phyloP scores from a whole-genome alignment of 768 basidiomycete species.

The Termitomyces sp. region DNA sequence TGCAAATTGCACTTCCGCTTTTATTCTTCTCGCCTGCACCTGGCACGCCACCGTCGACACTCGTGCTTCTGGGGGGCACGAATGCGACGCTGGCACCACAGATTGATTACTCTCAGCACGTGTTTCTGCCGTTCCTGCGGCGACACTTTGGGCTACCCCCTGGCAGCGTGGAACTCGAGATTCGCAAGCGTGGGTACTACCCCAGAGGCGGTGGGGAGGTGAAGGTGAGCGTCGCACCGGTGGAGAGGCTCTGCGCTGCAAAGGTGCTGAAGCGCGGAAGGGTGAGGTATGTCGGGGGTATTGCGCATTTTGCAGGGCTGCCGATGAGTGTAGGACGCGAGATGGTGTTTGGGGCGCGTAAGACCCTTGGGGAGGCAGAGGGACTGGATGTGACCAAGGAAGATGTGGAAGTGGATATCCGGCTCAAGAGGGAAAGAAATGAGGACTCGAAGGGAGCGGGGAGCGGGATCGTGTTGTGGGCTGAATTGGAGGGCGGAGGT shows the following conservation, averaged over 20 bases:
- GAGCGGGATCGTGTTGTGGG: constrained; percentile 73
- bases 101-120: constrained; percentile 64
- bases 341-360: constrained; percentile 54
- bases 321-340: constrained; percentile 50
- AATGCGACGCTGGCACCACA: constrained; percentile 73
- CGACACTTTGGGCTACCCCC: constrained; percentile 46
- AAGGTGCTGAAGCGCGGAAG: constrained; percentile 55
- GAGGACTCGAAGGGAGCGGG: constrained; percentile 55
- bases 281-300: constrained; percentile 49
- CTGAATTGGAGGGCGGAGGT: constrained; percentile 66
- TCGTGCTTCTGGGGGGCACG: constrained; percentile 67
- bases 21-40: constrained; percentile 50
- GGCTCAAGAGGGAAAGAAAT: constrained; percentile 38
- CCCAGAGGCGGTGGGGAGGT: constrained; percentile 74
- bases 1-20: constrained; percentile 71
- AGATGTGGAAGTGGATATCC: constrained; percentile 37
- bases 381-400: constrained; percentile 11
- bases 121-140: constrained; percentile 68
- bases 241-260: constrained; percentile 32
- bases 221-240: constrained; percentile 36
- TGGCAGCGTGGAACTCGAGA: constrained; percentile 38
- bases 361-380: constrained; percentile 33
- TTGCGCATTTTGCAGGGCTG: constrained; percentile 66
- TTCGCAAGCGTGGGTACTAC: constrained; percentile 64
- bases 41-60: constrained; percentile 33